Evolutionary conservation across 495 filamentous ascomycete species (phyloP), one percentile per base, ranked within the genome.

Genomic region (Penicillium malachiteum): DNA sequence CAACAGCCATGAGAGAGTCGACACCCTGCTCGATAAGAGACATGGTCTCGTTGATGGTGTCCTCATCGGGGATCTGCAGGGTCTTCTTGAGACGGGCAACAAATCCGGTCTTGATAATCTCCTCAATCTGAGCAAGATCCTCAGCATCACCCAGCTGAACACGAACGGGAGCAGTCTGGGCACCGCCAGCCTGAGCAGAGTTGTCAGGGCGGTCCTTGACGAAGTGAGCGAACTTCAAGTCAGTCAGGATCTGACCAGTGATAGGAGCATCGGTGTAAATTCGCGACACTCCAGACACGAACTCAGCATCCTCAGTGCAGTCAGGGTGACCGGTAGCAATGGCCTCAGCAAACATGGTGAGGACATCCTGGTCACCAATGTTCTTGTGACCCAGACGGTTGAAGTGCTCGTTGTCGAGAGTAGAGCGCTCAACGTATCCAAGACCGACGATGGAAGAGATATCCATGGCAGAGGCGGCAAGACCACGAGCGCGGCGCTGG

Each of bases 321-420:
- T 11, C 50, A 31, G 54, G 49, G 0, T 42, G 17, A 35, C 59
- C 59, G 10, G 45, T 16, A 5, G 52, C 11, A n/a, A 71, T 55
- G 4, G 57, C 58, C 37, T 71, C 60, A 0, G 63, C 57, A 7
- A 71, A 62, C 0, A 58, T 10, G 41, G 80, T 71, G 38, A 83
- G 81, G 21, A 84, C 63, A 47, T 85, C 81, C 5, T 66, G 67
- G 60, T 87, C 83, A 2, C 52, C 55, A 13, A 69, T 51, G 11
- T 49, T 42, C 39, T 70, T 57, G 33, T 51, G 46, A 16, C 55
- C 55, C 3, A 54, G 9, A 5, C 21, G 21, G 10, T 35, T 5
- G 41, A 55, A 55, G n/a, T 55, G 41, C n/a, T 48, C 42, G 21
- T 40, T 42, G 14, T 48, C 40, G 16, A 33, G 6, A n/a, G 0